Percentiles rank a stretch among this genome's conserved stretches.
These are phyloP conservation scores for Aspergillus unguis DNA, from an alignment of 2,329 filamentous ascomycete genomes.

Conservation along the genomic window DNA sequence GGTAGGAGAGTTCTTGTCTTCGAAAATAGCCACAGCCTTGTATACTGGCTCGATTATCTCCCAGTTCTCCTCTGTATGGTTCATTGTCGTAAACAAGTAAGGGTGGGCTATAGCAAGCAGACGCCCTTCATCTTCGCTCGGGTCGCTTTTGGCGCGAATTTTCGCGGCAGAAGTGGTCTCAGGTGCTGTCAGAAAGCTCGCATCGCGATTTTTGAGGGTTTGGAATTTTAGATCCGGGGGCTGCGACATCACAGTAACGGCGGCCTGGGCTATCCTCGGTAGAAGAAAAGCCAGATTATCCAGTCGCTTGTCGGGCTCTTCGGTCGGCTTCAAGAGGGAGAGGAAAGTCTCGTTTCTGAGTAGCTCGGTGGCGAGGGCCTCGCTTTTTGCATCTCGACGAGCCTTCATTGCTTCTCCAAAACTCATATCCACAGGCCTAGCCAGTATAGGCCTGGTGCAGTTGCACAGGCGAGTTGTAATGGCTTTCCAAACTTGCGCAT, in stretches of 20 bases:
- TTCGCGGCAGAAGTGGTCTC: not conserved
- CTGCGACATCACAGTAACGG: not conserved
- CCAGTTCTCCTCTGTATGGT: not conserved
- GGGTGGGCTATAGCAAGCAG: not conserved
- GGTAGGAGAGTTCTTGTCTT: not conserved
- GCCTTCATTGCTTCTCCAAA: not conserved
- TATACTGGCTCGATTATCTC: not conserved
- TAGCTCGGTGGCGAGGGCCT: not conserved
- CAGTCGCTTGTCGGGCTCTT: not conserved
- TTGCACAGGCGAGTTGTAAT: not conserved
- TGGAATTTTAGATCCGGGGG: not conserved
- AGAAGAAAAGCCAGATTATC: not conserved
- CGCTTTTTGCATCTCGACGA: not conserved
- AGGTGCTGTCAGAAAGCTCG: not conserved
- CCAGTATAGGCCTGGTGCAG: not conserved
- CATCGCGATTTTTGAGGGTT: not conserved
- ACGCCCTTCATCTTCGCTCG: not conserved
- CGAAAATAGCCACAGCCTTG: not conserved
- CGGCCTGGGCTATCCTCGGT: not conserved
- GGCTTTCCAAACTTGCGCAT: not conserved
- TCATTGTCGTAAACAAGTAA: not conserved
- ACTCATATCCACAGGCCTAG: not conserved
- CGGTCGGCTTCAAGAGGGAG: not conserved
- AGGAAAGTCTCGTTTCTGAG: not conserved
- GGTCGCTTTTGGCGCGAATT: not conserved